Base-by-base conservation (phyloP, 768 basidiomycete species). In the Crassisporium funariophilum region DNA sequence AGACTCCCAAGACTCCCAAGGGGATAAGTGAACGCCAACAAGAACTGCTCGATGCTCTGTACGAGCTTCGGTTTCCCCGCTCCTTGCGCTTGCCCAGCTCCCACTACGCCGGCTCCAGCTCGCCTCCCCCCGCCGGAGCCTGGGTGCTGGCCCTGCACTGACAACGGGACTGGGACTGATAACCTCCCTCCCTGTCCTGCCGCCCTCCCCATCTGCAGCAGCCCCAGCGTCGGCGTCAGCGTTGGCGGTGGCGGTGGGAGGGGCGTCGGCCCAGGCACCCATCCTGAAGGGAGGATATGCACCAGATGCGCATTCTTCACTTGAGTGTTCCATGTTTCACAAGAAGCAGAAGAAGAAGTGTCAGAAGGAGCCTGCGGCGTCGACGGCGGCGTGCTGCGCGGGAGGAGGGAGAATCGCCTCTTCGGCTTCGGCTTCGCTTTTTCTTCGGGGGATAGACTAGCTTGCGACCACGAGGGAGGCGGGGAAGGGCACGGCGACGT, bases 31-130 rank as follows among this genome's bases (percentile, higher is more conserved):
- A 69, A 72, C 0, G 62, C 56, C 3, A 72, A 56, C 4, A 73
- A 46, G 47, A 73, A 72, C 35, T 68, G 66, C 39, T 72, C 71
- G 33, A 73, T 67, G 41, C 63, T 62, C 36, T 71, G 67, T 3
- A 61, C 68, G 41, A 73, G 62, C 50, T 69, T 70, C 2, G 62
- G 53, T 40, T 65, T 67, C 5, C 36, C n/a, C n/a, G n/a, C n/a
- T n/a, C n/a, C n/a, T n/a, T n/a, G n/a, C n/a, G n/a, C n/a, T n/a
- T n/a, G n/a, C n/a, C n/a, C n/a, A n/a, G n/a, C n/a, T n/a, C n/a
- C n/a, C n/a, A n/a, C n/a, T n/a, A n/a, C n/a, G n/a, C n/a, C n/a
- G n/a, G n/a, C n/a, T n/a, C n/a, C n/a, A n/a, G n/a, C n/a, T n/a
- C n/a, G n/a, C n/a, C n/a, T n/a, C n/a, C n/a, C n/a, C n/a, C n/a